Evolutionary conservation across 2,329 filamentous ascomycete species (phyloP), one percentile per base, ranked within the genome.

Genomic region (Lasiodiplodia gonubiensis): DNA sequence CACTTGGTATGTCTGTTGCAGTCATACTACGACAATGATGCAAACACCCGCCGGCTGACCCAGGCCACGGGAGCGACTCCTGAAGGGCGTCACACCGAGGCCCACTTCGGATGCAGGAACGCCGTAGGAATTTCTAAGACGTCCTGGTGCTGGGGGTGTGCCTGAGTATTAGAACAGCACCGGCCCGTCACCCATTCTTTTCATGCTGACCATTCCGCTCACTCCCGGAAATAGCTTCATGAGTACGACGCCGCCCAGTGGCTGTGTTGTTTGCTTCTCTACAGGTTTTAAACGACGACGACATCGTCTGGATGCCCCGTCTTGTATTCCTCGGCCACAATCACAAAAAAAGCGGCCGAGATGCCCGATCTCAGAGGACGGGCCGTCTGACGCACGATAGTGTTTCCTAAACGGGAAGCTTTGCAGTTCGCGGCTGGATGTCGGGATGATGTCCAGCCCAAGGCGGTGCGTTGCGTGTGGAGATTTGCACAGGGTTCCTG

Each of bases 401-500:
- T 61, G 39, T 61, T 61, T 61, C 57, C 39, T 21, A 18, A 21
- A 35, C 48, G n/a, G 57, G 57, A 33, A 61, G 35, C 11, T 27
- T 49, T 61, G 57, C 25, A 61, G 57, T 48, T 61, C 25, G 57
- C 42, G 42, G 42, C 42, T 46, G 42, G 42, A n/a, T 46, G 42
- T 46, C 42, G 39, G 39, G 8, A 14, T 35, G 30, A 39, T 61
- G 39, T 48, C 57, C 39, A 33, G 57, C 14, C 57, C 30, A 48
- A 48, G n/a, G 25, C 37, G 16, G 37, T 37, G 12, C 16, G 27
- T 49, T 48, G 57, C 57, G 57, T 61, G 57, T 61, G 25, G 57
- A 23, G 57, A 61, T 61, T 61, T 61, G 57, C 57, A 42, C 57
- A 61, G 57, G 57, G 57, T 48, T 27, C 57, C 25, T n/a, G 23